A percentile compares a stretch with the other conserved stretches of the same genome.
Evolutionary conservation across 192 early-diverging fungal genomes (phyloP).

Genomic region (Oehlia diaphana): DNA sequence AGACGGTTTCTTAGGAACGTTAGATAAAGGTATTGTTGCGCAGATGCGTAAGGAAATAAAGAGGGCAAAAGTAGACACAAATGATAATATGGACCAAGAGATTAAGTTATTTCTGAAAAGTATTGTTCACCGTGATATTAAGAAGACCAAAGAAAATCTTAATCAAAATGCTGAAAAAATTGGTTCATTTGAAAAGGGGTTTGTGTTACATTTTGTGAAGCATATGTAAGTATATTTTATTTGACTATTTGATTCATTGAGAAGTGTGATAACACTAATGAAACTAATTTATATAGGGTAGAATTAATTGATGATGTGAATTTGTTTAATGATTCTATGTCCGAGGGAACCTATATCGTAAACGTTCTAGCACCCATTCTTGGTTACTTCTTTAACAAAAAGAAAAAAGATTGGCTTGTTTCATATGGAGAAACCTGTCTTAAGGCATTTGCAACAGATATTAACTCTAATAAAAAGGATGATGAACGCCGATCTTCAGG

Average conservation of each 20-base stretch:
- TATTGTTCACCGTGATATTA: slow-evolving; percentile 11
- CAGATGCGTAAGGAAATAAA: slow-evolving; percentile 24
- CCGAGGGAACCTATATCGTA: neutral
- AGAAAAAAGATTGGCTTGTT: slow-evolving; percentile 8
- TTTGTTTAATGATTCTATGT: slow-evolving; percentile 19
- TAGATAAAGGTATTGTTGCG: slow-evolving; percentile 1
- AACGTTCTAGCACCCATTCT: neutral
- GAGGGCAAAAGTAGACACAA: slow-evolving; percentile 1
- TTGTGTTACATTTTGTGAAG: slow-evolving; percentile 4
- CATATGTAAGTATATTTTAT: slow-evolving; percentile 20
- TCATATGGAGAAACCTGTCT: slow-evolving; percentile 19
- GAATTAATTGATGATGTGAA: slow-evolving; percentile 9
- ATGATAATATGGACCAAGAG: neutral
- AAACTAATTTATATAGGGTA: neutral
- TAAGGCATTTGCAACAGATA: slow-evolving; percentile 4
- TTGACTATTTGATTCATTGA: neutral
- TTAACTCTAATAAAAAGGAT: neutral
- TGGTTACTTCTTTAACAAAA: slow-evolving; percentile 4
- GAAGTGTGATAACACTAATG: slow-evolving; percentile 18
- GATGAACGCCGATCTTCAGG: slow-evolving; percentile 9
- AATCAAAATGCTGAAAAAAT: neutral
- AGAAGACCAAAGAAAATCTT: slow-evolving; percentile 21
- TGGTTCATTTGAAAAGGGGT: slow-evolving; percentile 2
- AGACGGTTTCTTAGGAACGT: slow-evolving; percentile 7
- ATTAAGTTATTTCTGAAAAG: slow-evolving; percentile 1